Evolutionary conservation across 176 grass and related monocot species (phyloP).

Genomic region (Zea luxurians): DNA sequence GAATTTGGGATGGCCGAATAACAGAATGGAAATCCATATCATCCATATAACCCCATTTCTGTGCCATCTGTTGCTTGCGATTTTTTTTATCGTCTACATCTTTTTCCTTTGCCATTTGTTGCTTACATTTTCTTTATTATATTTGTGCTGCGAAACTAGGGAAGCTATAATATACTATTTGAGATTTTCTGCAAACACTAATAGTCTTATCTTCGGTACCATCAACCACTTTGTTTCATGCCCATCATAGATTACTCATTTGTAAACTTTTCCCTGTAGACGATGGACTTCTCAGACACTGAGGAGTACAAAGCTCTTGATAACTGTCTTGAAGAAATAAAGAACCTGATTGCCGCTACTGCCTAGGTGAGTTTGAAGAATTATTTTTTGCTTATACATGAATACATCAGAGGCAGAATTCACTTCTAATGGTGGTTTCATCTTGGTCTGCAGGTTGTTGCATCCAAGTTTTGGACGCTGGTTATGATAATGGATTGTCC

Average conservation of each 20-base stretch:
- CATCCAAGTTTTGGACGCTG: background rate
- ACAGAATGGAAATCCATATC: background rate
- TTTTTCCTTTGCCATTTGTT: background rate
- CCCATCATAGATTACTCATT: constrained; percentile 16
- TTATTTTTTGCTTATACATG: background rate
- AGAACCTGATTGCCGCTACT: constrained; percentile 44
- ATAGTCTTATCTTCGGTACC: background rate
- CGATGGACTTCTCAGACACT: constrained; percentile 53
- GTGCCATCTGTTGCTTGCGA: background rate
- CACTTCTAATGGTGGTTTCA: background rate
- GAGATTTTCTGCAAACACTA: background rate
- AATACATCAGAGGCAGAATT: background rate
- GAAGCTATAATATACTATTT: constrained; percentile 8
- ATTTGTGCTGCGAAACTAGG: constrained; percentile 4
- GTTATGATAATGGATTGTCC: background rate
- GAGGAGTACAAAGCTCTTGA: constrained; percentile 65
- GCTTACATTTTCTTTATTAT: background rate
- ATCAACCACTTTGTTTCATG: background rate
- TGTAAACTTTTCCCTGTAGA: constrained; percentile 39
- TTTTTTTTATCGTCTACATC: background rate
- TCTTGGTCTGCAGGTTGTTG: background rate
- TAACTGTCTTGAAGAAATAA: constrained; percentile 63
- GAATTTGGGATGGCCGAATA: constrained; percentile 6
- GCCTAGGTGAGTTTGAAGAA: constrained; percentile 19
- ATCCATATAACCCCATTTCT: background rate